Conservation (phyloP, 2,329 filamentous ascomycete species). For the Ceratocystiopsis sp. region DNA sequence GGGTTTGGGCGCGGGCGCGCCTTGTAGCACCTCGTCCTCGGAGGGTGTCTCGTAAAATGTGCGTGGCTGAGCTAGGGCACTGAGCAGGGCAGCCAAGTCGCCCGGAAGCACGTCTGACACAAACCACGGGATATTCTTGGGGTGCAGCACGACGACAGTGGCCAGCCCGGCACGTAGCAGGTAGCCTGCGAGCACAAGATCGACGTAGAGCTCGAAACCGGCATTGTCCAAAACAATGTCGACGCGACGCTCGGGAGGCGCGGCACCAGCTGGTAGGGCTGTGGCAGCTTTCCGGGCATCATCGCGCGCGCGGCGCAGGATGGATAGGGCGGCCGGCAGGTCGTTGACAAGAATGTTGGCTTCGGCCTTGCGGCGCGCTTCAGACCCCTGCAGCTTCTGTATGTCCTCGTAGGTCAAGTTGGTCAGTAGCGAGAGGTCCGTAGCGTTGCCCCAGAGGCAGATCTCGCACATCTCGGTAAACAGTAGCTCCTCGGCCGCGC, state of each 20-base stretch:
- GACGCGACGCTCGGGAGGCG: slow-evolving; percentile 46
- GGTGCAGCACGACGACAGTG: slow-evolving; percentile 73
- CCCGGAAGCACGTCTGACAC: slow-evolving; percentile 83
- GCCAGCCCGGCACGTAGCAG: slow-evolving; percentile 71
- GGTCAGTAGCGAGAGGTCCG: slow-evolving; percentile 79
- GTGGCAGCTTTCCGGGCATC: slow-evolving; percentile 15
- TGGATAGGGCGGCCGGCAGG: slow-evolving; percentile 27
- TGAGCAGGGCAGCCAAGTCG: slow-evolving; percentile 73
- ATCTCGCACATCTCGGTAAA: slow-evolving; percentile 94
- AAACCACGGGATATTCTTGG: slow-evolving; percentile 95
- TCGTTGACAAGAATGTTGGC: slow-evolving; percentile 89
- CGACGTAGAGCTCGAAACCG: slow-evolving; percentile 92
- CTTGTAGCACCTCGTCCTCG: slow-evolving; percentile 45
- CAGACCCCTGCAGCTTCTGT: slow-evolving; percentile 81
- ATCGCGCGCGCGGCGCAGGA: slow-evolving; percentile 10
- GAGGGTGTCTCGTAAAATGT: slow-evolving; percentile 61
- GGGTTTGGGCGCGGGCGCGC: slow-evolving; percentile 38
- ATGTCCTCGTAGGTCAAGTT: slow-evolving; percentile 89
- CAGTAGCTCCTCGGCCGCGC: slow-evolving; percentile 56
- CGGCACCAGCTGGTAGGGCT: neutral
- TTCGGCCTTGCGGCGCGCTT: slow-evolving; percentile 72
- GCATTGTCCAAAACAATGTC: slow-evolving; percentile 96
- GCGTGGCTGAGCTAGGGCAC: slow-evolving; percentile 60
- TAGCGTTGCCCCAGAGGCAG: slow-evolving; percentile 94
- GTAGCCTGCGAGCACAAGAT: slow-evolving; percentile 82